Evolutionary conservation across 2,329 filamentous ascomycete genomes (phyloP), one percentile per base, ranked within the genome.

Genomic region (Calonectria naviculata): DNA sequence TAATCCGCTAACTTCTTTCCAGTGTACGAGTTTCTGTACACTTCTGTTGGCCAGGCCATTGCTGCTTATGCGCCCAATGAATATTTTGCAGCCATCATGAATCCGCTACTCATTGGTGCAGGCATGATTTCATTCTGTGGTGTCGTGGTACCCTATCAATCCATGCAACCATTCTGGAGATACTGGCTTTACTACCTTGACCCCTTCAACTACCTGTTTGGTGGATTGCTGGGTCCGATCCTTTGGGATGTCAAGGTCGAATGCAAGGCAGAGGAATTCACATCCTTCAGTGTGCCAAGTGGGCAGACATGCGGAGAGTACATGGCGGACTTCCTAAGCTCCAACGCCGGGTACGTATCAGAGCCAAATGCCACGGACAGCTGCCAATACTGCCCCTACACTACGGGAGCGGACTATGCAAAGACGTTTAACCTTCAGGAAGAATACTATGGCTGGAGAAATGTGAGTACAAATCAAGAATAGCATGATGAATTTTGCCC

Each of bases 51-150:
- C 1, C 84, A 85, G 69, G 80, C 79, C 2, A 84, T 88, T 44
- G 85, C 86, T 0, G 87, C 87, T 1, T 88, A 88, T 68, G 84
- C 86, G 0, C 87, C 87, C 0, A 88, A 87, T 52, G 86, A 85
- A 17, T 84, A 85, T 52, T 86, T 87, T n/a, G 86, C 86, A 1
- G 81, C 86, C 1, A 80, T 87, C 26, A 83, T 83, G 74, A 87
- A 87, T 65, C 85, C 85, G 0, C 77, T 88, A 2, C 67, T 87
- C 41, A 81, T 88, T 66, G 83, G 83, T 7, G 81, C 83, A 1
- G 83, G 70, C 26, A 69, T 75, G n/a, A 54, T 76, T n/a, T 73
- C 68, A 2, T 80, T 80, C 62, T 79, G 77, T 19, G 77, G 78
- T 7, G 75, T 79, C 1, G 70, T 80, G 1, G 72, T 79, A 12